Evolutionary conservation across 2,329 filamentous ascomycete species (phyloP).

Genomic region (Aspergillus pseudotamarii): DNA sequence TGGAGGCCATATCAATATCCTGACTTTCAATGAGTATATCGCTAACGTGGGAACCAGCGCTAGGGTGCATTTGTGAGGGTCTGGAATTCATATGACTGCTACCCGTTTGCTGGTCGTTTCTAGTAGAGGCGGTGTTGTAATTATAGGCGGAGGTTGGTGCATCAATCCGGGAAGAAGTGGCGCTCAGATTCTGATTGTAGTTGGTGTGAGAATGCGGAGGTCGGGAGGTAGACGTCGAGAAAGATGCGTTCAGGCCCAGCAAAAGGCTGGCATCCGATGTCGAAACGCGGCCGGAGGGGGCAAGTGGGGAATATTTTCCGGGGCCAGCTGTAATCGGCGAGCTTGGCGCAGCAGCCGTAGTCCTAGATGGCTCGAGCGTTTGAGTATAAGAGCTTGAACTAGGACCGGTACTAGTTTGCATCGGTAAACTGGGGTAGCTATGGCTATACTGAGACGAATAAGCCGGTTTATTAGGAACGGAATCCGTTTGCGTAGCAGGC

Average conservation of each 20-base stretch:
- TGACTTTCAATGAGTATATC: conserved; percentile 73
- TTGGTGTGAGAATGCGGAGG: conserved; percentile 26
- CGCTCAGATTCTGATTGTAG: conserved; percentile 23
- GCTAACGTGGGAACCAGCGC: conserved; percentile 22
- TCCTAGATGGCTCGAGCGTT: conserved; percentile 35
- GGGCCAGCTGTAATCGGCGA: conserved; percentile 25
- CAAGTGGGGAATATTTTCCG: conserved; percentile 35
- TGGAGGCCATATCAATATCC: conserved; percentile 72
- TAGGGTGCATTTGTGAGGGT: conserved; percentile 22
- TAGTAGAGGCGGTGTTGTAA: conserved; percentile 25
- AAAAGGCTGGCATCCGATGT: conserved; percentile 44
- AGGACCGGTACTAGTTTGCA: conserved; percentile 25
- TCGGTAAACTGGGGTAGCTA: conserved; percentile 27
- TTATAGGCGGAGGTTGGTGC: conserved; percentile 24
- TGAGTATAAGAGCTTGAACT: conserved; percentile 31
- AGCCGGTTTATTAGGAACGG: conserved; percentile 30
- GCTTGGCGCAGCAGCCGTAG: conserved; percentile 20
- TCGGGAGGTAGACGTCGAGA: conserved; percentile 25
- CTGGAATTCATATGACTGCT: conserved; percentile 21
- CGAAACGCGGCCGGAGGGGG: conserved; percentile 46
- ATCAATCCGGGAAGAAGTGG: conserved; percentile 24
- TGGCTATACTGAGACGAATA: conserved; percentile 36
- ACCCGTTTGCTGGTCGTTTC: conserved; percentile 19
- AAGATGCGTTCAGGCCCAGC: conserved; percentile 54
- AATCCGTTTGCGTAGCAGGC: conserved; percentile 38